Evolutionary conservation across 176 grass and related monocot genomes (phyloP), one percentile per base, ranked within the genome.

Genomic region (Zizania latifolia): DNA sequence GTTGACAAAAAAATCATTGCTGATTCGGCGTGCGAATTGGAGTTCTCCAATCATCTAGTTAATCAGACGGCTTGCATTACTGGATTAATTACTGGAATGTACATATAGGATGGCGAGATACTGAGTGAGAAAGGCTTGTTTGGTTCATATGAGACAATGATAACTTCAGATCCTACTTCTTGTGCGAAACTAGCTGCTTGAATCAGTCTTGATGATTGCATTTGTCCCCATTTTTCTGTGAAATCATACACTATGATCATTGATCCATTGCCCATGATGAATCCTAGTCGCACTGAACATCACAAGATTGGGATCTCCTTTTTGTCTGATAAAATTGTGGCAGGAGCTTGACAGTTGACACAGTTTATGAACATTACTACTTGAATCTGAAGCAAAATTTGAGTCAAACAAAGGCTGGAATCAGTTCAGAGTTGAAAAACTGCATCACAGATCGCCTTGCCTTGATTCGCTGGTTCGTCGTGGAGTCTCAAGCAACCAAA

Each of bases 51-150:
- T 36, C 10, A 5, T 30, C 48, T 80, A 44, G 14, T 71, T 13
- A 26, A n/a, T 37, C 53, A 80, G 63, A 35, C 46, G 62, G 40
- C 21, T 62, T 16, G 70, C 26, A 30, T 57, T 53, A 22, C 48
- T 22, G 48, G 48, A 53, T 53, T 82, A 53, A 53, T 53, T 82
- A 53, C 27, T 44, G 43, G 81, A 69, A 75, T 88, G 81, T 88
- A 80, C 81, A 80, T 72, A 87, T 70, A 70, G 72, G 72, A 62
- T 61, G 43, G 45, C 41, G 71, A 63, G 67, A 65, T 74, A 68
- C 67, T 17, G 60, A 54, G 43, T 34, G 50, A 61, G 23, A 53
- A 53, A 28, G 14, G 65, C 23, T 58, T 69, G 39, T 83, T 83
- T 78, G 40, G 26, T 38, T 29, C 19, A 23, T 67, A 24, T 43